Evolutionary conservation across 495 filamentous ascomycete species (phyloP), one percentile per base, ranked within the genome.

Genomic region (Aspergillus steynii): DNA sequence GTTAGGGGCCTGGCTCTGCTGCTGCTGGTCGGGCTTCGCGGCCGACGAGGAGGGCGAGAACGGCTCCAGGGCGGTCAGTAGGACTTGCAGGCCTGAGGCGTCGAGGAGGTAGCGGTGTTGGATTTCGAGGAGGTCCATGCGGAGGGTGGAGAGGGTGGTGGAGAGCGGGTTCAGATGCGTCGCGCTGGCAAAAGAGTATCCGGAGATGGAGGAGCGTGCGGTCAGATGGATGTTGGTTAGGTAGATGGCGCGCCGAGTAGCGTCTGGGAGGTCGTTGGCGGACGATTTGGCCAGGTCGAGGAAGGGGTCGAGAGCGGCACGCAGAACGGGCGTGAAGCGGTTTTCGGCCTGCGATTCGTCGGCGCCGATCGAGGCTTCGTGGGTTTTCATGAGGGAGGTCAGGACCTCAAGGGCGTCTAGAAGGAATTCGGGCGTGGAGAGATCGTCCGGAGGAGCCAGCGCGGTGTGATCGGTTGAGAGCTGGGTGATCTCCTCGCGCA

Each of bases 221-320:
- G 84, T 82, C 5, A 92, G 73, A 29, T 91, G 78, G 68, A 91
- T 93, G 75, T 98, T 98, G 60, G 93, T 80, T 29, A 87, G 81
- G 75, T 97, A 97, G 56, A 97, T 90, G 54, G 86, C 83, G 55
- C 78, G 77, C 2, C 79, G 78, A 28, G 77, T 77, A 0, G 88
- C 84, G 3, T 82, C 69, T 8, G 72, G 67, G 1, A 94, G 74
- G 51, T 83, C 78, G 53, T 85, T 80, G 10, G 88, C 83, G 55
- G 96, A 84, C 32, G 86, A 86, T 56, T 84, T 83, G 68, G 91
- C 91, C 15, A 86, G 82, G 4, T 85, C 79, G 42, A 98, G 77
- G 74, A 93, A 97, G 0, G 95, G 95, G 60, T 96, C 90, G 50
- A 98, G 85, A 0, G 93, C 88, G 62, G 91, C 89, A 45, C 81